A percentile compares a stretch with the other conserved stretches of the same genome.
phyloP scores from a whole-genome alignment of 2,329 filamentous ascomycete genomes.

The Bisporella sp. region DNA sequence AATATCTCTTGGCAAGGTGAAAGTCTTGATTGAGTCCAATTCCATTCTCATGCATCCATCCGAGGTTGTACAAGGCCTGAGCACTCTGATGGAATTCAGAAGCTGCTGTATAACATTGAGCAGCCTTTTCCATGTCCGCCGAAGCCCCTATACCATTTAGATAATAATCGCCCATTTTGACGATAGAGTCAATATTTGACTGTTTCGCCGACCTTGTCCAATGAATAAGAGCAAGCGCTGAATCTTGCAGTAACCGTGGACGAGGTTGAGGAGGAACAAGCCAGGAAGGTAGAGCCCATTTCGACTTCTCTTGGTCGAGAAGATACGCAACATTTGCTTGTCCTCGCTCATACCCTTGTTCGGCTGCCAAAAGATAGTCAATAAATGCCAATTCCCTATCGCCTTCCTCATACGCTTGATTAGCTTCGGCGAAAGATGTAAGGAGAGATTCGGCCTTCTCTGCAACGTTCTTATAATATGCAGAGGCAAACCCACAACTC shows the following conservation, averaged over 20 bases:
- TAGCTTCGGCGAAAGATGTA: slow-evolving; percentile 60
- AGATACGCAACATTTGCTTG: slow-evolving; percentile 69
- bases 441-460: slow-evolving; percentile 49
- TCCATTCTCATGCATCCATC: slow-evolving; percentile 99
- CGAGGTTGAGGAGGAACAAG: slow-evolving; percentile 27
- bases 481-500: slow-evolving; percentile 58
- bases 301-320: slow-evolving; percentile 54
- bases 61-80: slow-evolving; percentile 93
- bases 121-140: slow-evolving; percentile 74
- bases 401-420: slow-evolving; percentile 56
- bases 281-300: slow-evolving; percentile 37
- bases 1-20: slow-evolving; percentile 93
- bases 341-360: slow-evolving; percentile 64
- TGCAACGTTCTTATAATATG: slow-evolving; percentile 59
- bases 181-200: slow-evolving; percentile 83
- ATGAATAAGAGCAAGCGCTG: slow-evolving; percentile 61
- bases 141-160: slow-evolving; percentile 71
- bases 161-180: slow-evolving; percentile 99
- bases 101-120: slow-evolving; percentile 85
- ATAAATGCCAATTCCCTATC: slow-evolving; percentile 59
- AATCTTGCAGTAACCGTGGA: slow-evolving; percentile 45
- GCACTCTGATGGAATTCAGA: slow-evolving; percentile 88
- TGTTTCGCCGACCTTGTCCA: slow-evolving; percentile 95
- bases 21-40: slow-evolving; percentile 91
- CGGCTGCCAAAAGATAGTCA: slow-evolving; percentile 64